These are phyloP conservation scores for Penicillium sp. DNA, from an alignment of 2,329 filamentous ascomycete species.

Conservation along the genomic window DNA sequence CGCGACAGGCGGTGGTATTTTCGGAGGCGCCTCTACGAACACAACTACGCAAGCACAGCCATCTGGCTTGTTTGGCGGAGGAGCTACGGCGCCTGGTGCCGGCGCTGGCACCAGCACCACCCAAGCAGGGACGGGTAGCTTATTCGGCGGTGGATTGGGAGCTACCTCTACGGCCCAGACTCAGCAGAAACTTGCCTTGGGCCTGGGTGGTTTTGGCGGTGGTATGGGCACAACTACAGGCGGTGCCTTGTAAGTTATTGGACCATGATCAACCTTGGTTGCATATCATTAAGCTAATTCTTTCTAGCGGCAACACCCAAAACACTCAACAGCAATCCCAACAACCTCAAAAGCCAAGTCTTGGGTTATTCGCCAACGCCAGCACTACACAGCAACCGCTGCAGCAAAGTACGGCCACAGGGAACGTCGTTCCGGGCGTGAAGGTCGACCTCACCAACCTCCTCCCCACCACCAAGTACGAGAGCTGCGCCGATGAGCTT, in stretches of 20 bases:
- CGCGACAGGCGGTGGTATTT: slow-evolving; percentile 29
- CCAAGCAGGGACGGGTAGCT: slow-evolving; percentile 11
- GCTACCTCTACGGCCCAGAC: slow-evolving; percentile 30
- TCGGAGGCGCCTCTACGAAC: slow-evolving; percentile 28
- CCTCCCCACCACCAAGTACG: slow-evolving; percentile 84
- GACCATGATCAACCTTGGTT: background rate
- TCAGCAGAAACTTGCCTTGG: slow-evolving; percentile 37
- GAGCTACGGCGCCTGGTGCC: slow-evolving; percentile 9
- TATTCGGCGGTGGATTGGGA: slow-evolving; percentile 18
- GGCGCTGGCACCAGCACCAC: slow-evolving; percentile 8
- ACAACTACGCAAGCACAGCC: slow-evolving; percentile 32
- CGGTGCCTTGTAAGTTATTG: slow-evolving; percentile 36
- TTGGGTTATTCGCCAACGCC: slow-evolving; percentile 41
- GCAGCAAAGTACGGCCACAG: slow-evolving; percentile 33
- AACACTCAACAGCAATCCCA: slow-evolving; percentile 29
- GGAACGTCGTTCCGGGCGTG: slow-evolving; percentile 62
- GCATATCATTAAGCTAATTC: background rate
- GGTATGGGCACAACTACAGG: slow-evolving; percentile 32
- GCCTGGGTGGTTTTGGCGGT: slow-evolving; percentile 8
- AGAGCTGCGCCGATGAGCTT: slow-evolving; percentile 79
- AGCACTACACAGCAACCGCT: slow-evolving; percentile 31
- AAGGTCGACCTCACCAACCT: slow-evolving; percentile 77
- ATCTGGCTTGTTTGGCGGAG: slow-evolving; percentile 36
- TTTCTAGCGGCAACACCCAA: slow-evolving; percentile 24
- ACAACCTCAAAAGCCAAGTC: slow-evolving; percentile 47